These are phyloP conservation scores for Persicaria tinctoria DNA, from an alignment of 148 eudicot genomes.

Conservation along the genomic window DNA sequence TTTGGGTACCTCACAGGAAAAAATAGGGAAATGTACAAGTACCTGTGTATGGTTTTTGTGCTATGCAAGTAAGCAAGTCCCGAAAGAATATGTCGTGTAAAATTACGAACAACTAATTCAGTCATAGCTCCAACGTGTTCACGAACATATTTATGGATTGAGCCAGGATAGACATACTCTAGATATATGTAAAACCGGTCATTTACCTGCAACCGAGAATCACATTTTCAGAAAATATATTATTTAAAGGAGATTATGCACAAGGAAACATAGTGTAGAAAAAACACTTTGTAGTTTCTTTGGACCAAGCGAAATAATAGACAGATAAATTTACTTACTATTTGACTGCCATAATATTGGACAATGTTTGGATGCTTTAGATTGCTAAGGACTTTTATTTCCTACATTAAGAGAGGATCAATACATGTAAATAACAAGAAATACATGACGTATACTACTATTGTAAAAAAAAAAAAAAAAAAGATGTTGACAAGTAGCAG, in stretches of 20 bases:
- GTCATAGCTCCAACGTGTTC: slow-evolving; percentile 88
- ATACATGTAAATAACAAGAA: not conserved
- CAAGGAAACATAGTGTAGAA: not conserved
- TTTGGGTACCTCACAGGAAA: too few relatives aligned
- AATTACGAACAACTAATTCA: slow-evolving; percentile 85
- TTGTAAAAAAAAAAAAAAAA: not conserved
- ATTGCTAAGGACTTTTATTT: slow-evolving; percentile 72
- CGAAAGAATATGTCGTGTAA: slow-evolving; percentile 87
- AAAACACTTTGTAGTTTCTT: slow-evolving; percentile 1
- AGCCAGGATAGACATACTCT: slow-evolving; percentile 96
- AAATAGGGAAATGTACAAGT: slow-evolving; percentile 1
- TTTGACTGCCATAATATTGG: slow-evolving; percentile 92
- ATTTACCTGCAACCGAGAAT: slow-evolving; percentile 44
- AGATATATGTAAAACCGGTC: slow-evolving; percentile 76
- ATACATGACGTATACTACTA: not conserved
- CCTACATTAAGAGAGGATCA: slow-evolving; percentile 35
- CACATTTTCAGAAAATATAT: slow-evolving; percentile 5
- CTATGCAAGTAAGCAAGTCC: slow-evolving; percentile 93
- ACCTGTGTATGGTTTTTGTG: slow-evolving; percentile 94
- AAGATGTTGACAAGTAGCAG: not conserved
- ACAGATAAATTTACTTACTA: slow-evolving; percentile 44
- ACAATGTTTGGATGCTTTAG: slow-evolving; percentile 92
- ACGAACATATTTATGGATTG: slow-evolving; percentile 69
- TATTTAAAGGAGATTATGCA: not conserved
- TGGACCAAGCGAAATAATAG: not conserved